Conservation (phyloP, 176 grass and related monocot genomes). For the Rhynchospora breviuscula region DNA sequence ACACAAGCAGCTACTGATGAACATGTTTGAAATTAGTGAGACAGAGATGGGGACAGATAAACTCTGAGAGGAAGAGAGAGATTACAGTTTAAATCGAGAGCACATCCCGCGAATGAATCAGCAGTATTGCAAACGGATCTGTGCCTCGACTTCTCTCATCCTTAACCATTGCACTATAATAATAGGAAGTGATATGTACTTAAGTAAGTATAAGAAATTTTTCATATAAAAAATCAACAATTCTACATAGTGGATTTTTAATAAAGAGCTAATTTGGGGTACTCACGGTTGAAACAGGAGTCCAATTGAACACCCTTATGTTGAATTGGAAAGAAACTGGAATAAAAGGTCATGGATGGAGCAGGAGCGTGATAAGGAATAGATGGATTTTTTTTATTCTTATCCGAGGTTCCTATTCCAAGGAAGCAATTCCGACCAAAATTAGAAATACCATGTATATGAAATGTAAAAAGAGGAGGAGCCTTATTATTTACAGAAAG, state of each 20-base stretch:
- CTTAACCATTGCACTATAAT: neutral
- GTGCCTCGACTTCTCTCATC: slow-evolving; percentile 39
- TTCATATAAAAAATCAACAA: neutral
- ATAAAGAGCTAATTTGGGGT: neutral
- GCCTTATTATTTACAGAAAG: neutral
- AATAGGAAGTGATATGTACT: neutral
- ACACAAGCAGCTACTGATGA: neutral
- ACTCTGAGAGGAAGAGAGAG: neutral
- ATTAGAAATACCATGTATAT: neutral
- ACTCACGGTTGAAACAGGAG: neutral
- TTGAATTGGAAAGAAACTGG: neutral
- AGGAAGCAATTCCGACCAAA: neutral
- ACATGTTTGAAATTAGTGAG: slow-evolving; percentile 10
- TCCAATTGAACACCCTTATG: neutral
- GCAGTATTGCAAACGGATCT: slow-evolving; percentile 59
- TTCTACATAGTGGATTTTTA: neutral
- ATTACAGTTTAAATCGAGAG: slow-evolving; percentile 59
- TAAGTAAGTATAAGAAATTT: too few relatives aligned
- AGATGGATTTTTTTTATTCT: neutral
- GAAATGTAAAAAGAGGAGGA: neutral
- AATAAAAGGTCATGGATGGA: neutral
- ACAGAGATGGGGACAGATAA: neutral
- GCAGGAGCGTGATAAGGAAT: neutral
- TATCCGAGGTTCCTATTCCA: neutral
- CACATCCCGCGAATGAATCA: slow-evolving; percentile 63